phyloP scores from a whole-genome alignment of 1,284 basidiomycete genomes.

The Pseudomicrostroma phylloplanum region DNA sequence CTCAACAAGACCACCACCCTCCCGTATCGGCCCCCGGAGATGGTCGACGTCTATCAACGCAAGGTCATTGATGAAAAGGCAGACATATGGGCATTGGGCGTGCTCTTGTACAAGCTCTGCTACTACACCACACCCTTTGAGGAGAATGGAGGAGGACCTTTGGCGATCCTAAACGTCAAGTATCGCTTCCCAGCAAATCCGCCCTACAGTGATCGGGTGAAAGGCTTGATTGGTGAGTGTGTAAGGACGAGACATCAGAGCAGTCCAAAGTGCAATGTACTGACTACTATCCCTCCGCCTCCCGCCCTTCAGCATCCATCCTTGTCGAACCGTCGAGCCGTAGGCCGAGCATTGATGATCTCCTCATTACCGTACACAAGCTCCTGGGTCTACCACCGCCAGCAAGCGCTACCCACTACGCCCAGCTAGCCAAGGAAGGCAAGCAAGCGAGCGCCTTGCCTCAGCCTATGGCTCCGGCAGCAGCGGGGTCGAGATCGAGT shows the following conservation, averaged over 20 bases:
- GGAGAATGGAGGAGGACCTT: slow-evolving; percentile 69
- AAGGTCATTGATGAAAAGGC: slow-evolving; percentile 84
- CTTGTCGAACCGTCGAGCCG: slow-evolving; percentile 38
- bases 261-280: not conserved
- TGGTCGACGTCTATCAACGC: slow-evolving; percentile 84
- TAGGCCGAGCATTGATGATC: slow-evolving; percentile 36
- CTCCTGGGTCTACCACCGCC: slow-evolving; percentile 35
- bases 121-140: slow-evolving; percentile 96
- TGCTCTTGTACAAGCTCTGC: slow-evolving; percentile 74
- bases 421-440: slow-evolving; percentile 20
- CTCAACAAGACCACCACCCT: slow-evolving; percentile 89
- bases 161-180: slow-evolving; percentile 93
- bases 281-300: not conserved
- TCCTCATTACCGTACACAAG: slow-evolving; percentile 32
- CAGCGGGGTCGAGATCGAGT: slow-evolving; percentile 15
- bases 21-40: slow-evolving; percentile 92
- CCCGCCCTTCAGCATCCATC: slow-evolving; percentile 13
- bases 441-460: slow-evolving; percentile 22
- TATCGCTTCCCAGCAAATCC: slow-evolving; percentile 68
- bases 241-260: not conserved
- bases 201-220: slow-evolving; percentile 79
- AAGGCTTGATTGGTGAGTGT: slow-evolving; percentile 63
- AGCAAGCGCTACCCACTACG: slow-evolving; percentile 27
- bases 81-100: slow-evolving; percentile 71
- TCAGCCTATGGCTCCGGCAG: no score